These are phyloP conservation scores for Teratosphaeria pseudoeucalypti DNA, from an alignment of 2,329 filamentous ascomycete genomes.

Conservation along the genomic window DNA sequence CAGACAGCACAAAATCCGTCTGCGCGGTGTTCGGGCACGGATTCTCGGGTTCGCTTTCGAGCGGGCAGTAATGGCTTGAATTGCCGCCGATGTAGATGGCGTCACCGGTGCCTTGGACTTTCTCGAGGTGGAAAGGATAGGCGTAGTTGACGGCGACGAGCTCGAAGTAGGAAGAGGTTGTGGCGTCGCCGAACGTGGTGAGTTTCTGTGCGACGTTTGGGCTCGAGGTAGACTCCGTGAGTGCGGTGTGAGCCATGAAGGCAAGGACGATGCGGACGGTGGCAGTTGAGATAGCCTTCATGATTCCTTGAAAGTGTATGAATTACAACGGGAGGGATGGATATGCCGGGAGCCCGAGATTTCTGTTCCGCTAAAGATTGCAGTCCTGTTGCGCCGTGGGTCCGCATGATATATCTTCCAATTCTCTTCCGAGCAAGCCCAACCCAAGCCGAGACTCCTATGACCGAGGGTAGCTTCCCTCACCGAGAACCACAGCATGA, in stretches of 20 bases:
- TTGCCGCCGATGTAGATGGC: conserved; percentile 21
- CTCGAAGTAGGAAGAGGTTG: conserved; percentile 14
- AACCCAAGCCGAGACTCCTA: not conserved
- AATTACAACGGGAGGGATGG: not conserved
- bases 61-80: conserved; percentile 22
- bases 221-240: conserved; percentile 10
- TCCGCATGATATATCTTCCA: not conserved
- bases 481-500: not conserved
- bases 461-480: not conserved
- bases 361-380: not conserved
- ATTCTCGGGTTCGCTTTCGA: conserved; percentile 5
- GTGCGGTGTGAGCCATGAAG: conserved; percentile 18
- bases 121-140: not conserved
- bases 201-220: not conserved
- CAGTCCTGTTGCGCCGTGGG: not conserved
- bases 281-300: conserved; percentile 12
- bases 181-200: not conserved
- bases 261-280: conserved; percentile 9
- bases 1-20: conserved; percentile 12
- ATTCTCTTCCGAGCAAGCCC: no score
- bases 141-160: not conserved
- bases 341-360: not conserved
- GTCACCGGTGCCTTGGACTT: conserved; percentile 12
- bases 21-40: conserved; percentile 16
- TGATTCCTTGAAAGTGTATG: not conserved